These are phyloP conservation scores for Closterium sp. DNA, from an alignment of 139 green algal genomes.

Conservation along the genomic window DNA sequence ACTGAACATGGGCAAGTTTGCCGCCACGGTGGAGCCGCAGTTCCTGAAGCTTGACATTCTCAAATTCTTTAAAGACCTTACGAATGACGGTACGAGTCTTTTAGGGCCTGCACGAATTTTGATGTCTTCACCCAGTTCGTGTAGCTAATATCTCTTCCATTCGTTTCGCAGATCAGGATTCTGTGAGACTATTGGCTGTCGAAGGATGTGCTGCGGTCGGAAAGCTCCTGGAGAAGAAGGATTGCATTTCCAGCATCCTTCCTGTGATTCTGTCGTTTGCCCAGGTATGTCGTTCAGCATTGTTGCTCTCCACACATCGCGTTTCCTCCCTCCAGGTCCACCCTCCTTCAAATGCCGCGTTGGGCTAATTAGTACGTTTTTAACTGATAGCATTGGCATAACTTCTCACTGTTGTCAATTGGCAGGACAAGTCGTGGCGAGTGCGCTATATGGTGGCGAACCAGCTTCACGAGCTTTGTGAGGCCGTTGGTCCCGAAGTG, in stretches of 20 bases:
- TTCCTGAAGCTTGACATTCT: conserved; percentile 78
- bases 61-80: conserved; percentile 84
- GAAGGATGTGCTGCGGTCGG: conserved; percentile 85
- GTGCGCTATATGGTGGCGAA: conserved; percentile 94
- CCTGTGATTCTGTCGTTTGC: conserved; percentile 85
- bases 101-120: background rate
- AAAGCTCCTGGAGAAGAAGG: conserved; percentile 67
- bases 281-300: conserved; percentile 57
- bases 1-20: conserved; percentile 83
- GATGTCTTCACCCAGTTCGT: background rate
- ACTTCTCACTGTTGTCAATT: background rate
- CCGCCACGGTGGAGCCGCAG: conserved; percentile 73
- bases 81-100: conserved; percentile 73
- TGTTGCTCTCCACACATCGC: background rate
- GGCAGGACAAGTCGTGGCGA: conserved; percentile 95
- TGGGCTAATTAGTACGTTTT: background rate
- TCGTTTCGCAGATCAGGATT: conserved; percentile 84
- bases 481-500: conserved; percentile 77
- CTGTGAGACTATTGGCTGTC: conserved; percentile 92
- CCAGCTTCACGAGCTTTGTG: conserved; percentile 81
- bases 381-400: background rate
- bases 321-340: background rate
- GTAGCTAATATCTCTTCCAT: background rate
- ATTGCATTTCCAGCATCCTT: conserved; percentile 72
- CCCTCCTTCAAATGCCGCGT: background rate